These are phyloP conservation scores for Rhodotorula glutinis DNA, from an alignment of 1,284 basidiomycete species.

Conservation along the genomic window DNA sequence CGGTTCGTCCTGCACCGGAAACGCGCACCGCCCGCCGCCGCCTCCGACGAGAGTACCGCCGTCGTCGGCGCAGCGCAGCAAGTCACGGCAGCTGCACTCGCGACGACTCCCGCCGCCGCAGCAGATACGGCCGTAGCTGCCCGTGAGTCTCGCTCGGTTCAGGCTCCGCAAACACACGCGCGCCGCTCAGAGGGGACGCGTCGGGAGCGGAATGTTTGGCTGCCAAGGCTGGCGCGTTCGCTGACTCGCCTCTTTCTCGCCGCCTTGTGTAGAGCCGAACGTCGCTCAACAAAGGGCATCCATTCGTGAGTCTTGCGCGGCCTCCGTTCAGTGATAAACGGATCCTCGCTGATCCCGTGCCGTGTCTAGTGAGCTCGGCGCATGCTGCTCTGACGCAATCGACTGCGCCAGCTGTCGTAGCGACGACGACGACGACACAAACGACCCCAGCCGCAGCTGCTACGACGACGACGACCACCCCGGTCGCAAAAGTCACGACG, in stretches of 20 bases:
- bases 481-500: not conserved
- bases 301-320: too few relatives aligned
- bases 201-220: not conserved
- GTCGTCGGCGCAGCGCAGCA: not conserved
- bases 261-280: too few relatives aligned
- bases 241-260: too few relatives aligned
- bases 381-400: too few relatives aligned
- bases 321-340: too few relatives aligned
- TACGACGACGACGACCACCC: not conserved
- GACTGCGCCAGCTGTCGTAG: not conserved
- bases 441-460: not conserved
- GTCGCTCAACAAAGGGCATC: too few relatives aligned
- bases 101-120: not conserved
- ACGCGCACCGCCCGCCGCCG: not conserved
- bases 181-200: too few relatives aligned
- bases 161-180: too few relatives aligned
- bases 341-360: too few relatives aligned
- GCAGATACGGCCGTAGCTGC: not conserved
- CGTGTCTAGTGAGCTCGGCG: too few relatives aligned
- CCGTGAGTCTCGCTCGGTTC: not conserved
- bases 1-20: conserved; percentile 6
- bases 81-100: not conserved
- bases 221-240: too few relatives aligned
- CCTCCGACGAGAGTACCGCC: not conserved
- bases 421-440: not conserved